Percentiles rank a stretch among this genome's conserved stretches.
Conservation (phyloP, 2,329 filamentous ascomycete species). For the Fusarium sp. region DNA sequence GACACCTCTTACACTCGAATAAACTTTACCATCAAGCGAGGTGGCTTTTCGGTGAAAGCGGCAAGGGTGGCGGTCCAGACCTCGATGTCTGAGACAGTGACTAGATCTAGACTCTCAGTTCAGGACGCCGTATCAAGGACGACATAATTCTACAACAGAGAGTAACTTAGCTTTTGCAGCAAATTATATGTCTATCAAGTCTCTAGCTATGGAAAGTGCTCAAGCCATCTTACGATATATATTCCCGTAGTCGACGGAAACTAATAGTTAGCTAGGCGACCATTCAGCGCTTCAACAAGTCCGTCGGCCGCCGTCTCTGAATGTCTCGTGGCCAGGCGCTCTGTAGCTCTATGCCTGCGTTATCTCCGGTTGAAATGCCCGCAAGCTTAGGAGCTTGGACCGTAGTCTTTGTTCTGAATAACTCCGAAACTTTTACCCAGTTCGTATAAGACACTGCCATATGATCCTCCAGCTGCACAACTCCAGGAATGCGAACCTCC, state of each 20-base stretch:
- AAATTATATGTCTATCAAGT: not conserved
- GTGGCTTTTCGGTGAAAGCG: slow-evolving; percentile 1
- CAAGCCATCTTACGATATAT: not conserved
- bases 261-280: slow-evolving; percentile 10
- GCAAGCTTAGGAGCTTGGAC: not conserved
- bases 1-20: not conserved
- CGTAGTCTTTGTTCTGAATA: not conserved
- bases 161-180: not conserved
- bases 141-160: slow-evolving; percentile 3
- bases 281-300: not conserved
- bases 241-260: not conserved
- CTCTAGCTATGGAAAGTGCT: not conserved
- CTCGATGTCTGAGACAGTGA: slow-evolving; percentile 12
- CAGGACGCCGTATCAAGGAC: not conserved
- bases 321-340: not conserved
- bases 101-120: not conserved
- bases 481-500: slow-evolving; percentile 7
- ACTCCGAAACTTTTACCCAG: not conserved
- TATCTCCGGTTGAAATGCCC: not conserved
- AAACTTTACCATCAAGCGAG: slow-evolving; percentile 6
- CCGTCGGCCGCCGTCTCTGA: not conserved
- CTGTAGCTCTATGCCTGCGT: not conserved
- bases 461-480: not conserved
- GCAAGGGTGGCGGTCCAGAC: slow-evolving; percentile 3
- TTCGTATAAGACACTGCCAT: not conserved